These are phyloP conservation scores for Boletus pseudo-olivaceus DNA, from an alignment of 768 basidiomycete genomes.

Conservation along the genomic window DNA sequence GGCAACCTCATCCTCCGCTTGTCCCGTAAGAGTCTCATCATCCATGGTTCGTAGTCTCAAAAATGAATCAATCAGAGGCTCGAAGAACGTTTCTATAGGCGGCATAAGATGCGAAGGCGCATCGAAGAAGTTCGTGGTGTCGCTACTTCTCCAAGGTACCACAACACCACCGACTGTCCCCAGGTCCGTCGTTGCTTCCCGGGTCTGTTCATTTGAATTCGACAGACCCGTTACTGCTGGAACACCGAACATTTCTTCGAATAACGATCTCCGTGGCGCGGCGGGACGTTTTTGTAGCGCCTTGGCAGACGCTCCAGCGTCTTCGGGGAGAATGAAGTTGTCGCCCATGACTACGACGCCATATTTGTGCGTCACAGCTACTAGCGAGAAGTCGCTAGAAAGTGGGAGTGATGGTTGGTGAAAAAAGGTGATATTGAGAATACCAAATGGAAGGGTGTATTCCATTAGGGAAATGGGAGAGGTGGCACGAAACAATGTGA, in stretches of 20 bases:
- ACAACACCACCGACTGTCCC: conserved; percentile 15
- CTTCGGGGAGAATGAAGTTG: conserved; percentile 37
- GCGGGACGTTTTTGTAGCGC: conserved; percentile 32
- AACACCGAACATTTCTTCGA: conserved; percentile 88
- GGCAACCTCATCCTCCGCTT: conserved; percentile 23
- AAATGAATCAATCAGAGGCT: conserved; percentile 53
- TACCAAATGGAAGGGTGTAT: conserved; percentile 55
- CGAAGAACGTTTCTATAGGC: conserved; percentile 68
- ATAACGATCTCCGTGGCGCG: conserved; percentile 55
- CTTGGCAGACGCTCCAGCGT: conserved; percentile 41
- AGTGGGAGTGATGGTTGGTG: conserved; percentile 31
- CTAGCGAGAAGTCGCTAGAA: conserved; percentile 47
- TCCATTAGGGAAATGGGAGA: conserved; percentile 45
- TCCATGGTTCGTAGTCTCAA: conserved; percentile 31
- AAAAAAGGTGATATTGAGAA: conserved; percentile 48
- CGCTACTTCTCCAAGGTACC: conserved; percentile 39
- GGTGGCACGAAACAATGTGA: conserved; percentile 46
- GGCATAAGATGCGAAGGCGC: conserved; percentile 76
- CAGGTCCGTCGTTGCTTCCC: conserved; percentile 6
- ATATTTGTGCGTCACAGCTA: conserved; percentile 69
- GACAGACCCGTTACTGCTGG: conserved; percentile 52
- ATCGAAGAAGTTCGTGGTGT: conserved; percentile 51
- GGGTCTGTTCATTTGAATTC: conserved; percentile 18
- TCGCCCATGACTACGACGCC: conserved; percentile 69
- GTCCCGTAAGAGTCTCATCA: conserved; percentile 10